phyloP scores from a whole-genome alignment of 352 stramenopile species.

The Pythium aristosporum region DNA sequence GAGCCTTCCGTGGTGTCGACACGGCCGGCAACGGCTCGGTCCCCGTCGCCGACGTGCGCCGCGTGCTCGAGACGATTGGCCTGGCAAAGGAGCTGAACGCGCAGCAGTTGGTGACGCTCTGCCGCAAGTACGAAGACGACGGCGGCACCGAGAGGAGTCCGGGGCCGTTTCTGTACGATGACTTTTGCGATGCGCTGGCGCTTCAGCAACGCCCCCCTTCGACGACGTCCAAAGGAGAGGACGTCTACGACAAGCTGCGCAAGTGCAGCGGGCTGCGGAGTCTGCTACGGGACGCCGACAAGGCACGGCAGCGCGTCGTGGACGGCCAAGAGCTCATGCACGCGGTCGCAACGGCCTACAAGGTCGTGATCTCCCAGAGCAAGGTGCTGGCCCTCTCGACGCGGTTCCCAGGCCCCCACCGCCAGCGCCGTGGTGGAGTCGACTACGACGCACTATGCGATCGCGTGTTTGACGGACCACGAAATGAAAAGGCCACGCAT shows the following conservation, averaged over 20 bases:
- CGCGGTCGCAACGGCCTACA: conserved; percentile 10
- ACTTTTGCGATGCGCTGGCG: conserved; percentile 60
- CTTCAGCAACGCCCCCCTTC: background rate
- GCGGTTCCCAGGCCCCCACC: background rate
- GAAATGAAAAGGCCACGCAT: background rate
- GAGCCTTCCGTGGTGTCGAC: conserved; percentile 42
- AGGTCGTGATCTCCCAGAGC: conserved; percentile 3
- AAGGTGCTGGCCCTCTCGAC: conserved; percentile 11
- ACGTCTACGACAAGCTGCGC: conserved; percentile 11
- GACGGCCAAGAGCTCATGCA: conserved; percentile 1
- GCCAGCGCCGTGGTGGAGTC: conserved; percentile 3
- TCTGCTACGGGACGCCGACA: conserved; percentile 12
- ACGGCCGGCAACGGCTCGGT: conserved; percentile 19
- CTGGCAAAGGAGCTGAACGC: conserved; percentile 42
- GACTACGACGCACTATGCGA: conserved; percentile 28
- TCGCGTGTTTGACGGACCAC: conserved; percentile 19
- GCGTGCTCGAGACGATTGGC: conserved; percentile 26
- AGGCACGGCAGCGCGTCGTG: background rate
- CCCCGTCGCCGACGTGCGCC: conserved; percentile 27
- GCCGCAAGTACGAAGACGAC: conserved; percentile 34
- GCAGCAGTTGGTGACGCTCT: conserved; percentile 67
- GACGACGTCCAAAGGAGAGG: background rate
- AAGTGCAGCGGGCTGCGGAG: conserved; percentile 8
- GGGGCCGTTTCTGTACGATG: conserved; percentile 42
- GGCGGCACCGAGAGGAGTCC: conserved; percentile 7